phyloP scores from a whole-genome alignment of 257 asterid genomes.

The Eustoma russellianum region DNA sequence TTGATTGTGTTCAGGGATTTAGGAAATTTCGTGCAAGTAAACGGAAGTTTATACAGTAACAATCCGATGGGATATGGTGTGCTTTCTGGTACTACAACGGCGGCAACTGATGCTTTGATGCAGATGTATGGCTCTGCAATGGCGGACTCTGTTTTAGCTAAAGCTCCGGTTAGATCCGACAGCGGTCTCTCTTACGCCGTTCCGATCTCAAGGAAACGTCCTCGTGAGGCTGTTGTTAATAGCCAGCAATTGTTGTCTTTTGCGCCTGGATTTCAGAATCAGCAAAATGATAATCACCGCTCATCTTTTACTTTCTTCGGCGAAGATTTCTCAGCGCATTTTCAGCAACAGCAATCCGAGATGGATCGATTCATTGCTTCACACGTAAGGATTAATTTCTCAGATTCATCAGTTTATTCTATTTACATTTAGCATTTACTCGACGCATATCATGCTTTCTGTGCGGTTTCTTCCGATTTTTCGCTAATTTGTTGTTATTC shows the following conservation, averaged over 20 bases:
- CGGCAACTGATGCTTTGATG: slow-evolving; percentile 16
- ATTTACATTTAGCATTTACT: background rate
- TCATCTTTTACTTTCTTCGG: slow-evolving; percentile 47
- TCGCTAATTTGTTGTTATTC: too few relatives aligned
- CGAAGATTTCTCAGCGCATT: slow-evolving; percentile 47
- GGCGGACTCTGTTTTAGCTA: slow-evolving; percentile 12
- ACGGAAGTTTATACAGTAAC: slow-evolving; percentile 19
- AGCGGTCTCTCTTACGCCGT: slow-evolving; percentile 35
- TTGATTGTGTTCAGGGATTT: slow-evolving; percentile 29
- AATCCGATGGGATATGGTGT: slow-evolving; percentile 26
- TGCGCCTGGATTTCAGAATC: slow-evolving; percentile 9
- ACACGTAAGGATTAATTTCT: slow-evolving; percentile 30
- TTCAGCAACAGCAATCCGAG: slow-evolving; percentile 56
- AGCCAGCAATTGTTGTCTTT: slow-evolving; percentile 15
- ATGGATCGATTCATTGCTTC: slow-evolving; percentile 47
- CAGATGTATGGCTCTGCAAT: slow-evolving; percentile 23
- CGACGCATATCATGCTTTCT: background rate
- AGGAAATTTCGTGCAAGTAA: slow-evolving; percentile 22
- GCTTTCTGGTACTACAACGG: slow-evolving; percentile 24
- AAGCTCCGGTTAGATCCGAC: slow-evolving; percentile 32
- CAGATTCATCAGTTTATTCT: background rate
- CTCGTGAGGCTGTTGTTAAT: slow-evolving; percentile 21
- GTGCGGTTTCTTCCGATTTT: background rate
- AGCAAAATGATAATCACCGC: slow-evolving; percentile 1
- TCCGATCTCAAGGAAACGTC: slow-evolving; percentile 53